These are phyloP conservation scores for Didymella lethalis DNA, from an alignment of 2,329 filamentous ascomycete genomes.

Conservation along the genomic window DNA sequence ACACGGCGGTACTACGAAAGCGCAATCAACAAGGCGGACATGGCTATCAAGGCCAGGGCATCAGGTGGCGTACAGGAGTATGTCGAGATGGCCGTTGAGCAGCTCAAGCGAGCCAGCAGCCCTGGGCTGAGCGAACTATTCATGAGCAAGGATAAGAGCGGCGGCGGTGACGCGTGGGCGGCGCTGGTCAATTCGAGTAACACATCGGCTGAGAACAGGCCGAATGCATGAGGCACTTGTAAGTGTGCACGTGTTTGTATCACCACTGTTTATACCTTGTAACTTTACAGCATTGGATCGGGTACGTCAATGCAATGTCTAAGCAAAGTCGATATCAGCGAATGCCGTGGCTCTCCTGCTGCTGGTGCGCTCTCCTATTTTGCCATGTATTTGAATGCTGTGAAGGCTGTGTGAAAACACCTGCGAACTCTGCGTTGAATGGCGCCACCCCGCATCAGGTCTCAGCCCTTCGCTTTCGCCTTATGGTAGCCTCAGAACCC, in stretches of 20 bases:
- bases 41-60: slow-evolving; percentile 29
- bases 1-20: slow-evolving; percentile 26
- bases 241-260: slow-evolving; percentile 10
- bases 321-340: neutral
- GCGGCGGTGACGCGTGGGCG: slow-evolving; percentile 28
- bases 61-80: slow-evolving; percentile 29
- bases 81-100: slow-evolving; percentile 25
- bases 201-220: slow-evolving; percentile 11
- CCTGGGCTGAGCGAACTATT: slow-evolving; percentile 14
- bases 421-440: too few relatives aligned
- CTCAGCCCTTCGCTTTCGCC: too few relatives aligned
- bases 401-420: neutral
- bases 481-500: too few relatives aligned
- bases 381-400: neutral
- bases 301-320: neutral
- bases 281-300: slow-evolving; percentile 11
- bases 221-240: slow-evolving; percentile 8
- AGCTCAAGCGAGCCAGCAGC: slow-evolving; percentile 15
- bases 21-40: slow-evolving; percentile 34
- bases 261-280: slow-evolving; percentile 21
- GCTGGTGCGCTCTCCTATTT: neutral
- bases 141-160: slow-evolving; percentile 5
- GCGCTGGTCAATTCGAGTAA: slow-evolving; percentile 28
- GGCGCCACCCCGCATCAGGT: too few relatives aligned
- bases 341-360: neutral